Evolutionary conservation across 257 asterid genomes (phyloP).

Genomic region (Plantago elongata): DNA sequence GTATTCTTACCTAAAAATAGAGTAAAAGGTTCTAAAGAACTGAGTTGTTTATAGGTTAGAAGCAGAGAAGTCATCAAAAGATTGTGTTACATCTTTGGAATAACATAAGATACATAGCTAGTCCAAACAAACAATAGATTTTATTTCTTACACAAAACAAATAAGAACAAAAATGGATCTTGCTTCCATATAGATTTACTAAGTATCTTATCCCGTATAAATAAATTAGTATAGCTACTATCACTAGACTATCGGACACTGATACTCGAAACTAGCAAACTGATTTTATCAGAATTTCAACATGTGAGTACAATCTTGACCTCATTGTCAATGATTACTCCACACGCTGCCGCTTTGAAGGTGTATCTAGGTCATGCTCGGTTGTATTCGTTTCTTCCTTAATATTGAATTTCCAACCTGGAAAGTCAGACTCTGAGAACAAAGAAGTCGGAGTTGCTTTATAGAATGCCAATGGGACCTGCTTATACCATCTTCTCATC

Average conservation of each 20-base stretch:
- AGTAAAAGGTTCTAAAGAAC: slow-evolving; percentile 5
- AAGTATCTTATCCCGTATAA: no score
- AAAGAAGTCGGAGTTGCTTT: slow-evolving; percentile 58
- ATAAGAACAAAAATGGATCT: no score
- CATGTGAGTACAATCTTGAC: not conserved
- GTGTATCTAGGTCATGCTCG: slow-evolving; percentile 20
- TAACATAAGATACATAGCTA: not conserved
- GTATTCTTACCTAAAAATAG: not conserved
- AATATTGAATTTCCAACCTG: slow-evolving; percentile 71
- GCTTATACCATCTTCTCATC: slow-evolving; percentile 86
- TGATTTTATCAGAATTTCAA: not conserved
- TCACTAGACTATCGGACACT: no score
- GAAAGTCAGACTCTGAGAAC: slow-evolving; percentile 69
- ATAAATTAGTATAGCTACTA: no score
- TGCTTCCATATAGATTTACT: no score
- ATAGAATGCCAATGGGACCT: slow-evolving; percentile 88
- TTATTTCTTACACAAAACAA: not conserved
- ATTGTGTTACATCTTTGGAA: not conserved
- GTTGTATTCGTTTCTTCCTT: slow-evolving; percentile 21
- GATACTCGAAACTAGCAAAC: not conserved
- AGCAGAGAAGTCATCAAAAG: slow-evolving; percentile 7
- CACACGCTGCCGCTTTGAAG: slow-evolving; percentile 43
- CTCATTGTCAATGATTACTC: slow-evolving; percentile 21
- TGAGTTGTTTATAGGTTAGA: not conserved
- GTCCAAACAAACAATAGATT: not conserved